phyloP scores from a whole-genome alignment of 2,329 filamentous ascomycete species.

The Amphichorda felina region DNA sequence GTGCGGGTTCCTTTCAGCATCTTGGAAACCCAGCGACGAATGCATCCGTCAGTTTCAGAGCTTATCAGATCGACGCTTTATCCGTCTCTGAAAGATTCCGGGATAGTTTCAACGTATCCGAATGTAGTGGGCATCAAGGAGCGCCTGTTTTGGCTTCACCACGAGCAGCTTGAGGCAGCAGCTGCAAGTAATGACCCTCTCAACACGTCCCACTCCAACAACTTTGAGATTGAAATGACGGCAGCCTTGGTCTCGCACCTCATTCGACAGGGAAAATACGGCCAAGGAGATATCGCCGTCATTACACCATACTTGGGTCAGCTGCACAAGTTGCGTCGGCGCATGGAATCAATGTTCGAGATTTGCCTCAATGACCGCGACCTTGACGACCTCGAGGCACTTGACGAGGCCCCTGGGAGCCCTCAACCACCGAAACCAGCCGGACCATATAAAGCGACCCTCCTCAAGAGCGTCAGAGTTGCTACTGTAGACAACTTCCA shows the following conservation, averaged over 20 bases:
- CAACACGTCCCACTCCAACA: conserved; percentile 43
- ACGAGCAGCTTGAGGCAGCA: too few species aligned
- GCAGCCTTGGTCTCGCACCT: conserved; percentile 52
- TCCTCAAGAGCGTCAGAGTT: conserved; percentile 37
- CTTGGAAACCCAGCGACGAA: conserved; percentile 49
- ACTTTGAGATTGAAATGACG: conserved; percentile 31
- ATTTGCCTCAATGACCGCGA: conserved; percentile 56
- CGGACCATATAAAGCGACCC: conserved; percentile 14
- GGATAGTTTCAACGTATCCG: conserved; percentile 23
- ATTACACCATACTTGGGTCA: conserved; percentile 56
- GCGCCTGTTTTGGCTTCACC: conserved; percentile 51
- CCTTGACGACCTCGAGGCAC: conserved; percentile 33
- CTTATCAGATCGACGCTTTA: conserved; percentile 49
- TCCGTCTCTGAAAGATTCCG: conserved; percentile 38
- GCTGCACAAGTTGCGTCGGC: conserved; percentile 33
- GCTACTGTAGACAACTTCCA: conserved; percentile 69
- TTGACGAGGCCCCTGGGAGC: conserved; percentile 16
- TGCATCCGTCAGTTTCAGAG: conserved; percentile 49
- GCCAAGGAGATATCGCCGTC: conserved; percentile 51
- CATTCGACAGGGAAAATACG: conserved; percentile 51
- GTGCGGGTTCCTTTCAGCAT: conserved; percentile 15
- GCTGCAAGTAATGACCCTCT: too few species aligned
- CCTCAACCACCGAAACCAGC: too few species aligned
- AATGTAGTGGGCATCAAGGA: conserved; percentile 39
- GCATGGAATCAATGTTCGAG: conserved; percentile 37